Percentiles rank a stretch among this genome's conserved stretches.
Evolutionary conservation across 345 rosid genomes (phyloP).

Genomic region (Hibiscus trionum): DNA sequence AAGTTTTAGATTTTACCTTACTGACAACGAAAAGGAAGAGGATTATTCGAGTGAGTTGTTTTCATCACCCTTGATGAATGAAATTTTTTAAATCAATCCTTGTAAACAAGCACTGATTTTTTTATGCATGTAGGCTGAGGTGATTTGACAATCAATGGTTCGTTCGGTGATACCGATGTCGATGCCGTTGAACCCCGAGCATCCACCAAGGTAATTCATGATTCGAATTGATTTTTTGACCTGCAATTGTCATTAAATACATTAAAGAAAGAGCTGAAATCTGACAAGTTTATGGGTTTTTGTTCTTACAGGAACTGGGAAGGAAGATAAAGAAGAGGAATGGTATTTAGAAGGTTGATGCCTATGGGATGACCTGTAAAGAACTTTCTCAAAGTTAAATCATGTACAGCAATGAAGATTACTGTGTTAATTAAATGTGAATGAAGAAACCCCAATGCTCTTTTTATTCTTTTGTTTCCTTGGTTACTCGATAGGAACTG

Average conservation of each 20-base stretch:
- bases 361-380: background rate
- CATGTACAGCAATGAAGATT: background rate
- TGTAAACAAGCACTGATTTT: background rate
- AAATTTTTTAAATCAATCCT: background rate
- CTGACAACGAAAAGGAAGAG: background rate
- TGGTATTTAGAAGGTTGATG: background rate
- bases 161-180: background rate
- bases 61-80: too few relatives aligned
- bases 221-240: background rate
- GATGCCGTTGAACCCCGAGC: background rate
- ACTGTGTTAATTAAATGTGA: too few relatives aligned
- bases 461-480: too few relatives aligned
- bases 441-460: too few relatives aligned
- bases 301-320: background rate
- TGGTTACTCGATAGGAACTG: background rate
- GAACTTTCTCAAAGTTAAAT: background rate
- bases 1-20: background rate
- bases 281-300: background rate
- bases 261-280: too few relatives aligned
- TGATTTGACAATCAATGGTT: background rate
- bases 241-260: background rate
- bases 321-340: background rate
- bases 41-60: background rate
- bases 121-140: background rate
- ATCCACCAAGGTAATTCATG: background rate